Evolutionary conservation across 1,139 yeast species (phyloP).

Genomic region (Yamadazyma taylorii): DNA sequence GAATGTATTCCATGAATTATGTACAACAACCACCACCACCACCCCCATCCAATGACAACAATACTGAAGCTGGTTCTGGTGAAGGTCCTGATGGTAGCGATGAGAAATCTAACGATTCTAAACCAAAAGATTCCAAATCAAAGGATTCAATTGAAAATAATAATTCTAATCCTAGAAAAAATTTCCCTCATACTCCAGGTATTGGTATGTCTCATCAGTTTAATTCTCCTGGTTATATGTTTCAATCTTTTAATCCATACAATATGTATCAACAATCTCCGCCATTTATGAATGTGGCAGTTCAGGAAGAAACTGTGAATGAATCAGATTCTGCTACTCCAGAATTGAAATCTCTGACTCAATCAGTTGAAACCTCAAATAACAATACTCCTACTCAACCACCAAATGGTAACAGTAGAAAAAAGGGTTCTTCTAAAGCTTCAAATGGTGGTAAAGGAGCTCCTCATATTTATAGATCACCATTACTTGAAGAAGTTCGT

Average conservation of each 20-base stretch:
- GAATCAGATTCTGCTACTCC: background rate
- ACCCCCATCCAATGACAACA: slow-evolving; percentile 17
- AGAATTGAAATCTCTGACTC: background rate
- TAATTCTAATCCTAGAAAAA: slow-evolving; percentile 6
- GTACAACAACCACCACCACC: slow-evolving; percentile 4
- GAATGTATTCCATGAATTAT: slow-evolving; percentile 24
- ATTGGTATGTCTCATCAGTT: slow-evolving; percentile 42
- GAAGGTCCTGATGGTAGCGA: slow-evolving; percentile 9
- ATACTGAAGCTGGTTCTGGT: slow-evolving; percentile 14
- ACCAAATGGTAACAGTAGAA: slow-evolving; percentile 5
- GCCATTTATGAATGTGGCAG: slow-evolving; percentile 16
- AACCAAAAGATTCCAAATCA: slow-evolving; percentile 2
- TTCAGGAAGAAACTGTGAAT: slow-evolving; percentile 2
- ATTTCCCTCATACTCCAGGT: slow-evolving; percentile 31
- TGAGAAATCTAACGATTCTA: slow-evolving; percentile 10
- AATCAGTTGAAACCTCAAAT: slow-evolving; percentile 3
- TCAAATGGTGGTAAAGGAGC: slow-evolving; percentile 20
- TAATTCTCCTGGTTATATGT: slow-evolving; percentile 37
- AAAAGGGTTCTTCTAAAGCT: slow-evolving; percentile 6
- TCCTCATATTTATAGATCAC: slow-evolving; percentile 65
- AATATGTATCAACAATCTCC: slow-evolving; percentile 39
- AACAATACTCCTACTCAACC: slow-evolving; percentile 5
- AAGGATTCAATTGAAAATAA: slow-evolving; percentile 3
- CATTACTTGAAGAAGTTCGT: slow-evolving; percentile 84
- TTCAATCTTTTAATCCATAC: slow-evolving; percentile 53